Evolutionary conservation across 306 rosid species (phyloP).

Genomic region (Mimosa bimucronata): DNA sequence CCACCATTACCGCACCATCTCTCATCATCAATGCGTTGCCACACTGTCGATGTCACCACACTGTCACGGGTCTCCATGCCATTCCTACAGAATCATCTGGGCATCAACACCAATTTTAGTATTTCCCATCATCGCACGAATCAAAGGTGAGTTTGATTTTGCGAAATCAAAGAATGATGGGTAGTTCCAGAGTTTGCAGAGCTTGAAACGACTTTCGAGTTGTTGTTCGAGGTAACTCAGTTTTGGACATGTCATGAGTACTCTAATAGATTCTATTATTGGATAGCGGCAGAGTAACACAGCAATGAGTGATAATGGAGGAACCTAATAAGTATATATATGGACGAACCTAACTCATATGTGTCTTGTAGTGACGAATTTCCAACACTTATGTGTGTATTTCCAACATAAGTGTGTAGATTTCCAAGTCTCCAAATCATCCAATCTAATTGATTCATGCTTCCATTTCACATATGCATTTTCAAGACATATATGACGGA

Average conservation of each 20-base stretch:
- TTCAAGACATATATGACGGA: too few relatives aligned
- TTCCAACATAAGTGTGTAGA: too few relatives aligned
- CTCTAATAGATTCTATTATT: slow-evolving; percentile 52
- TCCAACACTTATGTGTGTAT: too few relatives aligned
- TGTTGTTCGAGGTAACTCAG: slow-evolving; percentile 44
- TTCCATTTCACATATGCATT: too few relatives aligned
- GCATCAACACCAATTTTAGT: slow-evolving; percentile 57
- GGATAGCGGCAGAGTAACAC: not conserved
- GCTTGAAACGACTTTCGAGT: slow-evolving; percentile 60
- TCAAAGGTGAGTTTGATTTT: slow-evolving; percentile 33
- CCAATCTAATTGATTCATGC: too few relatives aligned
- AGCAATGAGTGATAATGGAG: not conserved
- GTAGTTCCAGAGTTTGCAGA: slow-evolving; percentile 57
- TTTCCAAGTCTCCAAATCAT: too few relatives aligned
- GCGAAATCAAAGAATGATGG: slow-evolving; percentile 38
- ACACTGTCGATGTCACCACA: too few relatives aligned
- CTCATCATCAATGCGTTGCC: too few relatives aligned
- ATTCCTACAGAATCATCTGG: slow-evolving; percentile 41
- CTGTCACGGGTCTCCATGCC: too few relatives aligned
- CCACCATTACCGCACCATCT: too few relatives aligned
- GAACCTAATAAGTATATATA: not conserved
- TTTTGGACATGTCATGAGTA: slow-evolving; percentile 55
- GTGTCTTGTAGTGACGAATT: too few relatives aligned
- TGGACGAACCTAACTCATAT: too few relatives aligned
- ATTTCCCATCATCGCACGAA: slow-evolving; percentile 53